Evolutionary conservation across 2,329 filamentous ascomycete species (phyloP), one percentile per base, ranked within the genome.

Genomic region (Stylonectria norvegica): DNA sequence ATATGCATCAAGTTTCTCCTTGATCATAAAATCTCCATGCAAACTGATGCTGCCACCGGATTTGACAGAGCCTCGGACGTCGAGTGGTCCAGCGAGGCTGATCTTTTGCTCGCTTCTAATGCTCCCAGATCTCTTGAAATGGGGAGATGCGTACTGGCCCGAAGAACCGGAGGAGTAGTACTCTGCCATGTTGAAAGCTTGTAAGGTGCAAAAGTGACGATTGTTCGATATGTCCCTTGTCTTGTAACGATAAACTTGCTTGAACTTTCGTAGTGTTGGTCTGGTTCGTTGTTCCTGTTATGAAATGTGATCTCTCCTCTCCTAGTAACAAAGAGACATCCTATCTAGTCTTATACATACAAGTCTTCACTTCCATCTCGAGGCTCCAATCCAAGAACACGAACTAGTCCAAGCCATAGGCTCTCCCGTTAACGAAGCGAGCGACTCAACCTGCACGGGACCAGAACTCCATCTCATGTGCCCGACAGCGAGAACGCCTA

Each of bases 51-150:
- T 66, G 5, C 70, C 65, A 36, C 67, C 69, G 5, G 66, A 70
- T 46, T 66, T 66, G 51, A 77, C 67, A 3, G 68, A 71, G 9
- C 69, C 69, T 17, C 63, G 60, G 15, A 77, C 65, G 42, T 76
- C 70, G 45, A 74, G 57, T 7, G 71, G 71, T 1, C 71, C 71
- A 4, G 57, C 50, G 5, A 74, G 59, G 17, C 61, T 52, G 38
- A 73, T 48, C 23, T 65, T 58, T 12, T 62, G 53, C 23, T 72
- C 70, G 36, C 65, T 70, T 48, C 63, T 64, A 52, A 74, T 67
- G 47, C 62, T 65, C 40, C 60, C 62, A 12, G 61, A 65, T 43
- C 60, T 63, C 38, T 51, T 57, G 37, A 58, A 57, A 19, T 48
- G 39, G 15, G 47, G 50, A 4, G 44, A 39, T 32, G 47, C 37